phyloP scores from a whole-genome alignment of 495 filamentous ascomycete species.

The Tuber magnatum region DNA sequence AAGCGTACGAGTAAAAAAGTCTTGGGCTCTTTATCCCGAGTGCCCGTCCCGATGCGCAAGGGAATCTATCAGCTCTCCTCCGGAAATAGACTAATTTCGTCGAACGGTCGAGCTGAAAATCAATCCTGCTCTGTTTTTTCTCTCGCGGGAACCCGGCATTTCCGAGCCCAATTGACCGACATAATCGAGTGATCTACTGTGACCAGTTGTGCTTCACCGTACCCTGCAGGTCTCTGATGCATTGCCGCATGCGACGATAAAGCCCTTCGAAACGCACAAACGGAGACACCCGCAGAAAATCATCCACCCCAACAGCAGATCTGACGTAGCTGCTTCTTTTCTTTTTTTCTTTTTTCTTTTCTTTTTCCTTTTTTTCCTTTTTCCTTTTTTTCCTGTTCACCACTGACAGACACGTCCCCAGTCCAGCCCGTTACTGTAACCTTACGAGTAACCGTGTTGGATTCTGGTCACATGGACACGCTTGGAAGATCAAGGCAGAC shows the following conservation, averaged over 20 bases:
- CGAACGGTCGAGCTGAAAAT: not conserved
- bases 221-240: not conserved
- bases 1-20: not conserved
- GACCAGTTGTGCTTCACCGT: not conserved
- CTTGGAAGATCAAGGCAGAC: not conserved
- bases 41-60: not conserved
- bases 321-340: not conserved
- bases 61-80: not conserved
- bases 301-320: not conserved
- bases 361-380: too few relatives aligned
- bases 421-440: not conserved
- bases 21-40: not conserved
- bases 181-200: conserved; percentile 1
- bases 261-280: conserved; percentile 1
- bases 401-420: not conserved
- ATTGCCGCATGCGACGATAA: not conserved
- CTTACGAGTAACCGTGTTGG: not conserved
- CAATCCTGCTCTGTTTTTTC: not conserved
- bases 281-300: conserved; percentile 2
- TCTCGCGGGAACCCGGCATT: not conserved
- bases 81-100: not conserved
- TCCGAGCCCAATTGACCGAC: not conserved
- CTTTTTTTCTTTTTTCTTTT: not conserved
- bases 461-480: not conserved
- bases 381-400: not conserved